Evolutionary conservation across 2,329 filamentous ascomycete species (phyloP).

Genomic region (Septoria linicola): DNA sequence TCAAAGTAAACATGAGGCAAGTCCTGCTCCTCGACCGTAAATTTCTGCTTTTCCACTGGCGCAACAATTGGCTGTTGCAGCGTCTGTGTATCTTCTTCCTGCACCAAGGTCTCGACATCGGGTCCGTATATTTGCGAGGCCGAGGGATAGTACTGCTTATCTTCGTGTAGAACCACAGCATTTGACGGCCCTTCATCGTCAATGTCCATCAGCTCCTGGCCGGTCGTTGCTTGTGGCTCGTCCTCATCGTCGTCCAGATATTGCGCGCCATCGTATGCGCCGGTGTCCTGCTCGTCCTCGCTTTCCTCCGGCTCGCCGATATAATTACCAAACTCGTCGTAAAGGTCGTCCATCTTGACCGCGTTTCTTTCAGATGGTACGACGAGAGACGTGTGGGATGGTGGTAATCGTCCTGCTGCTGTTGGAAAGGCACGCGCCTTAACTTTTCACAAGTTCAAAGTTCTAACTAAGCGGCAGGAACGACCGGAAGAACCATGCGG

Average conservation of each 20-base stretch:
- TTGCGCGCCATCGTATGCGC: conserved; percentile 72
- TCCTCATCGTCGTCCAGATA: conserved; percentile 74
- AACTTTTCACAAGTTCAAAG: too few species aligned
- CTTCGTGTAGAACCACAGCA: conserved; percentile 95
- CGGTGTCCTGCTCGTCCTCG: conserved; percentile 78
- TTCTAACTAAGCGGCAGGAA: too few species aligned
- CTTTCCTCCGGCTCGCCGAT: conserved; percentile 91
- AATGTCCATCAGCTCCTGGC: conserved; percentile 89
- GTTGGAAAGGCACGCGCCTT: conserved; percentile 18
- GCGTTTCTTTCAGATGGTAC: conserved; percentile 8
- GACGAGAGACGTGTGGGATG: neutral
- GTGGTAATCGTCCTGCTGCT: conserved; percentile 8
- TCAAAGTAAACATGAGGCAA: conserved; percentile 85
- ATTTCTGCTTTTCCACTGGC: conserved; percentile 92
- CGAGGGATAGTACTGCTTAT: conserved; percentile 99
- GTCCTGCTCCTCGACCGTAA: conserved; percentile 90
- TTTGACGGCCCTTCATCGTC: conserved; percentile 91
- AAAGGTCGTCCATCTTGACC: conserved; percentile 82
- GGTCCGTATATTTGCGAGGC: conserved; percentile 91
- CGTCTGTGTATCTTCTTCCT: conserved; percentile 95
- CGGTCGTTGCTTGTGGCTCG: conserved; percentile 52
- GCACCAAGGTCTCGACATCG: conserved; percentile 91
- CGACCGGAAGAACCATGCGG: neutral
- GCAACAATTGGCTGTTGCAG: conserved; percentile 90
- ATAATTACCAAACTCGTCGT: conserved; percentile 99